Evolutionary conservation across 1,284 basidiomycete species (phyloP).

Genomic region (Thecaphora thlaspeos): DNA sequence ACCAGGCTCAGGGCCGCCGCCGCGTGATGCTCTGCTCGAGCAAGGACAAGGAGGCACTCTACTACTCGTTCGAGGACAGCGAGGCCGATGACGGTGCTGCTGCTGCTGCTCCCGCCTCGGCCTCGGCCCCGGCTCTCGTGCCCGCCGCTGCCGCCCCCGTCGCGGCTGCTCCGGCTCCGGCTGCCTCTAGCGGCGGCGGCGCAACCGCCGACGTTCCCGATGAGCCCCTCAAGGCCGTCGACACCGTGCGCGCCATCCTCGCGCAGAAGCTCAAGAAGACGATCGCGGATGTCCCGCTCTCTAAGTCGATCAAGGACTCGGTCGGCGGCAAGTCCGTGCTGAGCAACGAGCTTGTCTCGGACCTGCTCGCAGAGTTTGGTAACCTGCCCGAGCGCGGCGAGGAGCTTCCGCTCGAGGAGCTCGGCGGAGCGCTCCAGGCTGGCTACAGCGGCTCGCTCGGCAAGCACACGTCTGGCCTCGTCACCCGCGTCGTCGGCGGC

Average conservation of each 20-base stretch:
- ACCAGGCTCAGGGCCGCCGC: constrained; percentile 77
- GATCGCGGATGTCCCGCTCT: constrained; percentile 81
- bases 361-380: constrained; percentile 68
- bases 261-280: constrained; percentile 98
- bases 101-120: constrained; percentile 59
- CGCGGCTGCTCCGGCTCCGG: constrained; percentile 61
- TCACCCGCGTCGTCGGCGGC: constrained; percentile 85
- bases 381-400: constrained; percentile 86
- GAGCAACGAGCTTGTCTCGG: constrained; percentile 90
- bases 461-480: constrained; percentile 88
- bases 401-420: constrained; percentile 83
- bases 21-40: constrained; percentile 87
- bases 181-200: constrained; percentile 61
- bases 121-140: constrained; percentile 54
- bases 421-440: constrained; percentile 77
- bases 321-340: constrained; percentile 97
- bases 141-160: constrained; percentile 59
- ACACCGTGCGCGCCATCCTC: constrained; percentile 83
- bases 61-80: constrained; percentile 95
- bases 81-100: constrained; percentile 60
- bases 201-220: constrained; percentile 75
- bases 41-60: constrained; percentile 94
- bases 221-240: constrained; percentile 84
- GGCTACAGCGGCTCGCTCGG: constrained; percentile 85
- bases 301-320: constrained; percentile 96